Percentiles rank a stretch among this genome's conserved stretches.
These are phyloP conservation scores for Fraxinus nigra DNA, from an alignment of 305 asterid species.

Conservation along the genomic window DNA sequence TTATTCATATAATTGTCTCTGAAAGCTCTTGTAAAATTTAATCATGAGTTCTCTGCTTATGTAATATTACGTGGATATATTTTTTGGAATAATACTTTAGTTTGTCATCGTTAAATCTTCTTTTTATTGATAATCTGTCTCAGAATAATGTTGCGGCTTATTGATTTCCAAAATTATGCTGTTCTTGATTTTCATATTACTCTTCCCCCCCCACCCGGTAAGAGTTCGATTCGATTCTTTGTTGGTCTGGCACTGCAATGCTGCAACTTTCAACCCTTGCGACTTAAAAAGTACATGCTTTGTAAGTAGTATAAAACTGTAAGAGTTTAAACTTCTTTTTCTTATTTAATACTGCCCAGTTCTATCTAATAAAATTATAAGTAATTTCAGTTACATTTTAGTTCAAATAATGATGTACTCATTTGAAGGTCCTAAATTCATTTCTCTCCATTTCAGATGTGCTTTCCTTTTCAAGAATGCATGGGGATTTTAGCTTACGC, in stretches of 20 bases:
- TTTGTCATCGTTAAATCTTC: neutral
- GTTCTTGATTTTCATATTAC: slow-evolving; percentile 6
- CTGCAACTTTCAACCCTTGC: neutral
- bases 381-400: slow-evolving; percentile 1
- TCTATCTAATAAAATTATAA: slow-evolving; percentile 12
- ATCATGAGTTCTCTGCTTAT: neutral
- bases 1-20: neutral
- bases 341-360: neutral
- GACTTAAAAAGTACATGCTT: neutral
- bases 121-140: neutral
- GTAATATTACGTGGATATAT: neutral
- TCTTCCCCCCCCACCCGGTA: neutral
- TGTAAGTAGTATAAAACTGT: neutral
- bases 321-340: neutral
- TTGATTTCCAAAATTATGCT: slow-evolving; percentile 2
- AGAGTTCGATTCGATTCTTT: neutral
- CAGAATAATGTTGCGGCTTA: slow-evolving; percentile 7
- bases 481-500: slow-evolving; percentile 22
- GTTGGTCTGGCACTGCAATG: neutral
- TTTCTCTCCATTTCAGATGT: slow-evolving; percentile 37
- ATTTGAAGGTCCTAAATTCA: slow-evolving; percentile 13
- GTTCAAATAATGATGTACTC: slow-evolving; percentile 13
- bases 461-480: slow-evolving; percentile 39
- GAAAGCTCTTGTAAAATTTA: neutral
- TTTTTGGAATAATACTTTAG: neutral